A percentile compares a stretch with the other conserved stretches of the same genome.
Evolutionary conservation across 2,329 filamentous ascomycete genomes (phyloP).

Genomic region (Exserohilum turcica): DNA sequence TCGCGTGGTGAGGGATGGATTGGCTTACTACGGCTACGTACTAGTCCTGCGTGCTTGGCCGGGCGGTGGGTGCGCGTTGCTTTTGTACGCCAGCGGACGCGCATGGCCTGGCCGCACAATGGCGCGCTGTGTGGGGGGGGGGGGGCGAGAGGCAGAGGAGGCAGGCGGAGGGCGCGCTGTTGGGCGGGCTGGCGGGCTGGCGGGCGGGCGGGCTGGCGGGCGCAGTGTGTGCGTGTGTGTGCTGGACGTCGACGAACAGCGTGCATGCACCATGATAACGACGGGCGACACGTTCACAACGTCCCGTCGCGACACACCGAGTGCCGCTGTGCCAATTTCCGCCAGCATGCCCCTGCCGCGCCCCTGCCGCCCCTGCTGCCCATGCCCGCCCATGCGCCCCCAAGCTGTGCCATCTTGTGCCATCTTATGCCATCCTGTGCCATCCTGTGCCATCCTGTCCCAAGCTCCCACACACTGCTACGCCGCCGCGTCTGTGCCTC

Average conservation of each 20-base stretch:
- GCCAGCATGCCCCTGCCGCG: slow-evolving; percentile 7
- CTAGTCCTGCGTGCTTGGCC: no score
- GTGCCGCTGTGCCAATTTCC: slow-evolving; percentile 16
- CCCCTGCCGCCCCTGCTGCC: neutral
- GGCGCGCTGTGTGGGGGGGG: no score
- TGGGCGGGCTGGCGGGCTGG: no score
- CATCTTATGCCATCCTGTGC: neutral
- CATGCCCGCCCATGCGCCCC: slow-evolving; percentile 4
- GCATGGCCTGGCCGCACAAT: no score
- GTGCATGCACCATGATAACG: neutral
- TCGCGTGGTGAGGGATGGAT: no score
- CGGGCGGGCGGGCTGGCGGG: no score
- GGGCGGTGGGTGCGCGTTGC: slow-evolving; percentile 11
- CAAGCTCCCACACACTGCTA: slow-evolving; percentile 9
- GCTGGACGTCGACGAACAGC: neutral
- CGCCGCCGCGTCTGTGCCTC: slow-evolving; percentile 9
- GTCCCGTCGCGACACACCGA: slow-evolving; percentile 15
- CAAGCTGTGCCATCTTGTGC: neutral
- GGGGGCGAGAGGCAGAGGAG: no score
- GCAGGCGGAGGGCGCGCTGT: neutral
- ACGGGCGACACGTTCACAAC: slow-evolving; percentile 9
- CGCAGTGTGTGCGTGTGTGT: neutral
- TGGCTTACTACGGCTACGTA: no score
- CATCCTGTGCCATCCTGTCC: neutral
- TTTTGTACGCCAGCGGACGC: neutral